These are phyloP conservation scores for Suhomyces anneliseae DNA, from an alignment of 1,139 yeast genomes.

Conservation along the genomic window DNA sequence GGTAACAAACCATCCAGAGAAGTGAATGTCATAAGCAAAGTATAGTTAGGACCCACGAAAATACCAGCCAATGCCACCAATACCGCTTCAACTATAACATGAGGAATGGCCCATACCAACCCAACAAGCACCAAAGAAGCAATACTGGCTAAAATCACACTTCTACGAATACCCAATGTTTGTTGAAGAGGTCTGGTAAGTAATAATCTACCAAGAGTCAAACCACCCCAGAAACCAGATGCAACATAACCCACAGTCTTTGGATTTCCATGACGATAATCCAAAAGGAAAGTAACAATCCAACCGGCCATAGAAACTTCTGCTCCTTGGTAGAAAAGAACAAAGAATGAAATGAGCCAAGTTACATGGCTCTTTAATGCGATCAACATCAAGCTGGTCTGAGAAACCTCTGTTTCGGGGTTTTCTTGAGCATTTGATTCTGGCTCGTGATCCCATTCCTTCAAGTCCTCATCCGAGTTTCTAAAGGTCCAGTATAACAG, in stretches of 20 bases:
- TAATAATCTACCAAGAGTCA: constrained; percentile 57
- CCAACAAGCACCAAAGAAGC: constrained; percentile 35
- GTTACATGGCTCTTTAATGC: constrained; percentile 47
- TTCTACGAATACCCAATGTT: constrained; percentile 45
- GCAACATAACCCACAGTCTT: constrained; percentile 58
- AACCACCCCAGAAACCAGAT: constrained; percentile 72
- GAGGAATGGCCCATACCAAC: constrained; percentile 48
- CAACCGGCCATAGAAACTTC: constrained; percentile 74
- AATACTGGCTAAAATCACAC: constrained; percentile 36
- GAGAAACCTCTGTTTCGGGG: not conserved
- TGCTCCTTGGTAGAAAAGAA: constrained; percentile 63
- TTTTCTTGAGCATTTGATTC: not conserved
- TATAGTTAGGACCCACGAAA: constrained; percentile 54
- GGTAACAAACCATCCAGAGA: constrained; percentile 45
- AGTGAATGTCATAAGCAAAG: constrained; percentile 48
- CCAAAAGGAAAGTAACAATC: constrained; percentile 62
- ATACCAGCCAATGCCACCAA: constrained; percentile 49
- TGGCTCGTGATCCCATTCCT: constrained; percentile 12
- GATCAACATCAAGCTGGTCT: constrained; percentile 13
- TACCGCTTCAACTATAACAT: constrained; percentile 42
- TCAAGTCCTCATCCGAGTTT: constrained; percentile 36
- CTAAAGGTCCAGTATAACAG: constrained; percentile 37
- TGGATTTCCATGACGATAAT: constrained; percentile 50
- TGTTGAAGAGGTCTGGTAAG: constrained; percentile 44
- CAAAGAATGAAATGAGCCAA: constrained; percentile 55